A percentile compares a stretch with the other conserved stretches of the same genome.
Evolutionary conservation across 768 basidiomycete genomes (phyloP).

Genomic region (Candolleomyces efflorescens): DNA sequence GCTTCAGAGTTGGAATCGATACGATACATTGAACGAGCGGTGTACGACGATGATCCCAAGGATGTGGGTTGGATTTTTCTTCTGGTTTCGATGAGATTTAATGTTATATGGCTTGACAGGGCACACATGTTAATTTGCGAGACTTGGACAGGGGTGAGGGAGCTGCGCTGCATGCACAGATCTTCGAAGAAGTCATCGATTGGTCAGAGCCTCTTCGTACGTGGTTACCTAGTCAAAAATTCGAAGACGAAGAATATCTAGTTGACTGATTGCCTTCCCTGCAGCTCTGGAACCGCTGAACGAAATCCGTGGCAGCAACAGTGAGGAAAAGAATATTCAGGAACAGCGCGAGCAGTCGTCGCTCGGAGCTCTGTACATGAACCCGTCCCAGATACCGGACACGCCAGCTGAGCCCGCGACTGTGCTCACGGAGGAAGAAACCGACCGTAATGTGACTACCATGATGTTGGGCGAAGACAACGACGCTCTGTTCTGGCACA

Average conservation of each 20-base stretch:
- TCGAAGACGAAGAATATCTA: slow-evolving; percentile 3
- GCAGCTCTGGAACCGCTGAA: slow-evolving; percentile 62
- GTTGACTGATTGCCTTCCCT: slow-evolving; percentile 13
- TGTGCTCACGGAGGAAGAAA: slow-evolving; percentile 63
- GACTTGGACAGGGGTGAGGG: slow-evolving; percentile 88
- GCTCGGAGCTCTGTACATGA: slow-evolving; percentile 72
- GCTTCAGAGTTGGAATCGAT: slow-evolving; percentile 71
- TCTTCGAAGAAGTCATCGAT: slow-evolving; percentile 85
- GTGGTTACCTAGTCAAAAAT: slow-evolving; percentile 25
- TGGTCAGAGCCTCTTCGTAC: slow-evolving; percentile 82
- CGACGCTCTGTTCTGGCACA: slow-evolving; percentile 57
- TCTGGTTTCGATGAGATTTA: slow-evolving; percentile 24
- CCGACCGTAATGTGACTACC: slow-evolving; percentile 52
- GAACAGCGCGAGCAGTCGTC: slow-evolving; percentile 78
- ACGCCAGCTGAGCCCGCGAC: slow-evolving; percentile 65
- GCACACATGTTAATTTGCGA: slow-evolving; percentile 68
- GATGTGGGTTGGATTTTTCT: slow-evolving; percentile 63
- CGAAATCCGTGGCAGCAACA: slow-evolving; percentile 60
- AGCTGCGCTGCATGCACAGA: slow-evolving; percentile 73
- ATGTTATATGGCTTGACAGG: slow-evolving; percentile 47
- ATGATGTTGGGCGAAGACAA: slow-evolving; percentile 70
- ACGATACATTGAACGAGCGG: slow-evolving; percentile 77
- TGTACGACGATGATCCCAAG: slow-evolving; percentile 86
- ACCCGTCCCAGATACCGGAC: slow-evolving; percentile 68
- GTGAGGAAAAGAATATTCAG: slow-evolving; percentile 65